Conservation (phyloP, 2,329 filamentous ascomycete genomes). For the Fusarium gaditjirri region DNA sequence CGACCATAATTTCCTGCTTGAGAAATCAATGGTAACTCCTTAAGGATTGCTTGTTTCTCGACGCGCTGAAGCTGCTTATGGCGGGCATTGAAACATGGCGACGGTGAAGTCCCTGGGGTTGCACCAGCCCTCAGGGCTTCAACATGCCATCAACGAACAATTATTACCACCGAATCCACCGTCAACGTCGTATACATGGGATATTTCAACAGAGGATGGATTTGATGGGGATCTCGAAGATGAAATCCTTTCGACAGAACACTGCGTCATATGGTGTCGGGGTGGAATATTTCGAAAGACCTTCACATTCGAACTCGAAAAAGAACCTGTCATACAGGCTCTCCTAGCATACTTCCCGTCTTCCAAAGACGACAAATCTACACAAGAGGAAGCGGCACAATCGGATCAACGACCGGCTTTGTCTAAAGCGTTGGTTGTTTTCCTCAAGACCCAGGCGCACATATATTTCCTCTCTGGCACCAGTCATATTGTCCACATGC, state of each 20-base stretch:
- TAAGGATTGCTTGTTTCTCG: not conserved
- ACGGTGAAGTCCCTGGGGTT: slow-evolving; percentile 90
- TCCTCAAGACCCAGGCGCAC: slow-evolving; percentile 92
- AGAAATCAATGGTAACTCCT: slow-evolving; percentile 4
- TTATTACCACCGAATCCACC: slow-evolving; percentile 76
- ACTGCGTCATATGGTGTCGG: slow-evolving; percentile 88
- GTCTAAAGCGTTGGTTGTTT: slow-evolving; percentile 83
- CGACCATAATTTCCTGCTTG: not conserved
- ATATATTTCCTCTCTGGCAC: slow-evolving; percentile 91
- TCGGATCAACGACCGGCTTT: slow-evolving; percentile 46
- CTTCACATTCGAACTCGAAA: slow-evolving; percentile 87
- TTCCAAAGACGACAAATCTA: slow-evolving; percentile 52
- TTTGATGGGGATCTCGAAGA: slow-evolving; percentile 68
- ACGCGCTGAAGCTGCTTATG: slow-evolving; percentile 44
- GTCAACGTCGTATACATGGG: slow-evolving; percentile 78
- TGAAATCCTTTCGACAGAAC: slow-evolving; percentile 80
- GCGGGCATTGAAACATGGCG: slow-evolving; percentile 72
- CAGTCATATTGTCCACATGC: slow-evolving; percentile 89
- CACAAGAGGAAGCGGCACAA: slow-evolving; percentile 11
- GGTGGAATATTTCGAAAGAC: slow-evolving; percentile 85
- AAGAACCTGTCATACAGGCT: slow-evolving; percentile 86
- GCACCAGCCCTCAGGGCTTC: slow-evolving; percentile 86
- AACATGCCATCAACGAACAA: slow-evolving; percentile 83
- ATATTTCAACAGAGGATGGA: slow-evolving; percentile 61
- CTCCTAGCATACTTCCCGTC: slow-evolving; percentile 84